A percentile compares a stretch with the other conserved stretches of the same genome.
Conservation (phyloP, 352 stramenopile genomes). For the Phytophthora macrochlamydospora region DNA sequence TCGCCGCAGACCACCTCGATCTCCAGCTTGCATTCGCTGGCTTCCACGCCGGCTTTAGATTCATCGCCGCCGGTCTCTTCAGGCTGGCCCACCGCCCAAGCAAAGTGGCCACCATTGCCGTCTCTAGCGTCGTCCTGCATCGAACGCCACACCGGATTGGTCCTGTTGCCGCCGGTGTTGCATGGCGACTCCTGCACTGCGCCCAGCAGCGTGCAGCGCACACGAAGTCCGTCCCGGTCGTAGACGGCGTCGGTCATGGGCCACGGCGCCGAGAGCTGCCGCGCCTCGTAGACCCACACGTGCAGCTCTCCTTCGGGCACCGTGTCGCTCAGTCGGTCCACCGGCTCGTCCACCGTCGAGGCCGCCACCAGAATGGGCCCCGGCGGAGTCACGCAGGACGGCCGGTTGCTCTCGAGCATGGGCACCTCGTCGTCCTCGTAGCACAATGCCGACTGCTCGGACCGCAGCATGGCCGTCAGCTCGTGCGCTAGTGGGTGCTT, state of each 20-base stretch:
- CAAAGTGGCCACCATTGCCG: slow-evolving; percentile 47
- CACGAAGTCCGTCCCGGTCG: slow-evolving; percentile 46
- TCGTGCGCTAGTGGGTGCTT: slow-evolving; percentile 23
- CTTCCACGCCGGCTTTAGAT: slow-evolving; percentile 12
- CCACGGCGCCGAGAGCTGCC: slow-evolving; percentile 38
- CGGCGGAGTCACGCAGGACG: slow-evolving; percentile 18
- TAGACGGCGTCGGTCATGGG: slow-evolving; percentile 53
- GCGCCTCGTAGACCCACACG: slow-evolving; percentile 59
- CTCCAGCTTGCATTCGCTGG: slow-evolving; percentile 44
- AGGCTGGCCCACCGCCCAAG: slow-evolving; percentile 36
- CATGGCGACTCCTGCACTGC: slow-evolving; percentile 48
- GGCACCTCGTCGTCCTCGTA: slow-evolving; percentile 33
- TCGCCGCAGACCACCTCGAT: slow-evolving; percentile 65
- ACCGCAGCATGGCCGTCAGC: slow-evolving; percentile 18
- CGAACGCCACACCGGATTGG: slow-evolving; percentile 47
- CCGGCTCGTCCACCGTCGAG: slow-evolving; percentile 17
- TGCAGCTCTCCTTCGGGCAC: slow-evolving; percentile 44
- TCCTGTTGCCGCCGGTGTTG: slow-evolving; percentile 46
- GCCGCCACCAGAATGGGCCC: slow-evolving; percentile 14
- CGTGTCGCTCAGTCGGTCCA: slow-evolving; percentile 25
- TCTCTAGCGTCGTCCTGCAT: slow-evolving; percentile 26
- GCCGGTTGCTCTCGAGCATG: slow-evolving; percentile 37
- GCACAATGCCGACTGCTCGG: slow-evolving; percentile 10
- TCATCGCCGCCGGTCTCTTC: slow-evolving; percentile 13
- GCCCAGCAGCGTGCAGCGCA: slow-evolving; percentile 50